These are phyloP conservation scores for Pythium periplocum DNA, from an alignment of 352 stramenopile species.

Conservation along the genomic window DNA sequence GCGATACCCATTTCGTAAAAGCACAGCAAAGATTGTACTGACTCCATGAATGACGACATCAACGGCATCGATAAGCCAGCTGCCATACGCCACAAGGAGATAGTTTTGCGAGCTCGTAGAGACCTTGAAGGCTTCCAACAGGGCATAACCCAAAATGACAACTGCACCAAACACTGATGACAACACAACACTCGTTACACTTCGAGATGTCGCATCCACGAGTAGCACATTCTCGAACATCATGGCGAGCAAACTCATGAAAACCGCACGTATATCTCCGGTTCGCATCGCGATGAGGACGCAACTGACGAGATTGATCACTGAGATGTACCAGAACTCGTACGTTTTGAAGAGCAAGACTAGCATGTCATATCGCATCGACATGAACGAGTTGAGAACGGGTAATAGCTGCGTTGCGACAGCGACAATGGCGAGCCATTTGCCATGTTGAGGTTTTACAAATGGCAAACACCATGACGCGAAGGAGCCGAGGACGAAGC, in stretches of 20 bases:
- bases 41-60: conserved; percentile 6
- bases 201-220: neutral
- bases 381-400: neutral
- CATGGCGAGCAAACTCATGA: neutral
- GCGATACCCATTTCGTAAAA: conserved; percentile 11
- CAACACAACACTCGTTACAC: neutral
- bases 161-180: neutral
- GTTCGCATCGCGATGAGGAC: no score
- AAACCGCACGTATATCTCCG: no score
- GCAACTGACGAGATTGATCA: no score
- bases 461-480: no score
- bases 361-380: conserved; percentile 3
- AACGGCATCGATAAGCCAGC: neutral
- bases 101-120: neutral
- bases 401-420: neutral
- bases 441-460: no score
- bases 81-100: neutral
- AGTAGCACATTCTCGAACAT: conserved; percentile 1
- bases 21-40: neutral
- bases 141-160: neutral
- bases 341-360: conserved; percentile 1
- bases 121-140: neutral
- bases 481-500: no score
- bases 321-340: conserved; percentile 7
- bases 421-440: neutral